Evolutionary conservation across 345 rosid species (phyloP).

Genomic region (Euclidium syriacum): DNA sequence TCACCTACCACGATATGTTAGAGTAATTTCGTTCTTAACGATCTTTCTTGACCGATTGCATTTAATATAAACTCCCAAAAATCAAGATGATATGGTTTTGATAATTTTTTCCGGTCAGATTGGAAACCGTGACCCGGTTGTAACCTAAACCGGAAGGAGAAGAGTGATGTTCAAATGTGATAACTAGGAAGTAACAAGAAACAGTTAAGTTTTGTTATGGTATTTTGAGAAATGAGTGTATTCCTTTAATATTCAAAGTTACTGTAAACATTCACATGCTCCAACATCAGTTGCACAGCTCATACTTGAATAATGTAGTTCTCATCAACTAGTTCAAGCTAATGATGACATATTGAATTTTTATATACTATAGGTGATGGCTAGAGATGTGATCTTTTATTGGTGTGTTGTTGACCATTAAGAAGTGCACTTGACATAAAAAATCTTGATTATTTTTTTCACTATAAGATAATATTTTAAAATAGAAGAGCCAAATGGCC

Average conservation of each 20-base stretch:
- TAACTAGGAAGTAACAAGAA: background rate
- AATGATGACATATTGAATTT: too few relatives aligned
- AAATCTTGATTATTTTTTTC: too few relatives aligned
- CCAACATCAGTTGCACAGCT: background rate
- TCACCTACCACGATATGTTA: too few relatives aligned
- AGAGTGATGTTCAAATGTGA: background rate
- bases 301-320: background rate
- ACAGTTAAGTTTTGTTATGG: background rate
- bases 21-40: too few relatives aligned
- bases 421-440: background rate
- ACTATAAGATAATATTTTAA: too few relatives aligned
- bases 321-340: background rate
- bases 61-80: too few relatives aligned
- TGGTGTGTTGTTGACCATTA: background rate
- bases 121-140: background rate
- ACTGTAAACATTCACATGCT: conserved; percentile 3
- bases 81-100: too few relatives aligned
- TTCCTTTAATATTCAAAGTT: background rate
- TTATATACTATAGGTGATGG: too few relatives aligned
- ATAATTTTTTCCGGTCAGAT: too few relatives aligned
- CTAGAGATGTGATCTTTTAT: background rate
- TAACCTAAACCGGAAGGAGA: background rate
- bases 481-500: too few relatives aligned
- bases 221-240: background rate
- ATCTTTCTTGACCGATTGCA: too few relatives aligned